These are phyloP conservation scores for Crithidia bombi DNA, from an alignment of 208 protist genomes.

Conservation along the genomic window DNA sequence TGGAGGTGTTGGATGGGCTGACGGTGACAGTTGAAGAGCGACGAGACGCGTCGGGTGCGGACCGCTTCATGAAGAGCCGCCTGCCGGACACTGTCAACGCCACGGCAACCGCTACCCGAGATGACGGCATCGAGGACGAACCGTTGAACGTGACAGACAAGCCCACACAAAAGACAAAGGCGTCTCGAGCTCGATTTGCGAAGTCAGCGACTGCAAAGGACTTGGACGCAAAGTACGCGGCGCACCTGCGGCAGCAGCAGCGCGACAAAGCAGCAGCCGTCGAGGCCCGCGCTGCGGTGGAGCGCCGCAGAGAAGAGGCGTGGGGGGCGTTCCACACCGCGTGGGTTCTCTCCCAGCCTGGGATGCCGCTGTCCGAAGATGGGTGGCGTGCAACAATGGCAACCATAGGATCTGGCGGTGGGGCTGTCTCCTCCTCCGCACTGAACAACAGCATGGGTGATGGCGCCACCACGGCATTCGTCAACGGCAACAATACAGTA, in stretches of 20 bases:
- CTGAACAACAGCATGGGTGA: background rate
- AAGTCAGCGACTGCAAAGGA: slow-evolving; percentile 38
- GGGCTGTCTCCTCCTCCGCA: background rate
- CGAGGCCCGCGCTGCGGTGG: slow-evolving; percentile 14
- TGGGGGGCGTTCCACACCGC: slow-evolving; percentile 62
- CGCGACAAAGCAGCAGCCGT: slow-evolving; percentile 16
- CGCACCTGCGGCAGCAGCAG: slow-evolving; percentile 18
- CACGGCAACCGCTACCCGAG: background rate
- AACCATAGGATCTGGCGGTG: background rate
- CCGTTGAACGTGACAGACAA: background rate
- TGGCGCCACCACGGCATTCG: background rate
- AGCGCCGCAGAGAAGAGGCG: slow-evolving; percentile 23
- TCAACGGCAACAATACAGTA: background rate
- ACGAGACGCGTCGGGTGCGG: slow-evolving; percentile 17
- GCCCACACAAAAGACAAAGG: background rate
- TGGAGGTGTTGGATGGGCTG: slow-evolving; percentile 72
- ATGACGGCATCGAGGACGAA: background rate
- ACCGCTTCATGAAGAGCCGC: background rate
- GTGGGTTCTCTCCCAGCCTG: slow-evolving; percentile 58
- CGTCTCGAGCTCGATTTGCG: background rate
- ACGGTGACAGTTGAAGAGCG: slow-evolving; percentile 61
- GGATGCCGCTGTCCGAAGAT: slow-evolving; percentile 68
- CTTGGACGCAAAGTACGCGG: slow-evolving; percentile 34
- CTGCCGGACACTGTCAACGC: background rate
- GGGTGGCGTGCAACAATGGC: slow-evolving; percentile 31